These are phyloP conservation scores for Arthrinium puccinioides DNA, from an alignment of 2,329 filamentous ascomycete genomes.

Conservation along the genomic window DNA sequence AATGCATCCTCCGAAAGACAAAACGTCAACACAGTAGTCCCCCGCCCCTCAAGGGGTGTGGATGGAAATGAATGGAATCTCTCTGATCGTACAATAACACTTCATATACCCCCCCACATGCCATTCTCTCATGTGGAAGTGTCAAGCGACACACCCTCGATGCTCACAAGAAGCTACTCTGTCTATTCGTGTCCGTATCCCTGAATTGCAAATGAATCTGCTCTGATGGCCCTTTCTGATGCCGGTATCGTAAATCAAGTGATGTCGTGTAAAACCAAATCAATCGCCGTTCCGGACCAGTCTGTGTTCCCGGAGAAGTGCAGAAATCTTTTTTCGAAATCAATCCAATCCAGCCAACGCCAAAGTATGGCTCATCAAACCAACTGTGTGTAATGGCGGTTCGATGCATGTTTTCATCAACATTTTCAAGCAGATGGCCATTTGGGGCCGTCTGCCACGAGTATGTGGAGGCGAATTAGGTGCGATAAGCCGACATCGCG, in stretches of 20 bases:
- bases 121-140: conserved; percentile 13
- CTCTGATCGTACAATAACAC: conserved; percentile 14
- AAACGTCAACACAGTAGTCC: not conserved
- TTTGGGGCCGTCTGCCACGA: not conserved
- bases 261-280: conserved; percentile 15
- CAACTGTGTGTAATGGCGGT: too few relatives aligned
- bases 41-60: too few relatives aligned
- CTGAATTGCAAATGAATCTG: conserved; percentile 18
- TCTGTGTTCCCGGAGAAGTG: conserved; percentile 14
- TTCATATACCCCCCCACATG: conserved; percentile 9
- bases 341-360: conserved; percentile 16
- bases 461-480: conserved; percentile 15
- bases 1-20: too few relatives aligned
- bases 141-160: conserved; percentile 18
- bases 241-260: conserved; percentile 22
- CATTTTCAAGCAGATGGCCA: conserved; percentile 6
- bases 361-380: conserved; percentile 13
- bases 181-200: conserved; percentile 24
- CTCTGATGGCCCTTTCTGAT: conserved; percentile 23
- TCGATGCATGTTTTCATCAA: conserved; percentile 10
- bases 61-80: conserved; percentile 2
- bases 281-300: conserved; percentile 10
- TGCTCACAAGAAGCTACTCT: conserved; percentile 18
- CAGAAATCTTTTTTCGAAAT: conserved; percentile 14
- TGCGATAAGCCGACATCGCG: conserved; percentile 20